Conservation (phyloP, 768 basidiomycete genomes). For the Mycena epipterygia region DNA sequence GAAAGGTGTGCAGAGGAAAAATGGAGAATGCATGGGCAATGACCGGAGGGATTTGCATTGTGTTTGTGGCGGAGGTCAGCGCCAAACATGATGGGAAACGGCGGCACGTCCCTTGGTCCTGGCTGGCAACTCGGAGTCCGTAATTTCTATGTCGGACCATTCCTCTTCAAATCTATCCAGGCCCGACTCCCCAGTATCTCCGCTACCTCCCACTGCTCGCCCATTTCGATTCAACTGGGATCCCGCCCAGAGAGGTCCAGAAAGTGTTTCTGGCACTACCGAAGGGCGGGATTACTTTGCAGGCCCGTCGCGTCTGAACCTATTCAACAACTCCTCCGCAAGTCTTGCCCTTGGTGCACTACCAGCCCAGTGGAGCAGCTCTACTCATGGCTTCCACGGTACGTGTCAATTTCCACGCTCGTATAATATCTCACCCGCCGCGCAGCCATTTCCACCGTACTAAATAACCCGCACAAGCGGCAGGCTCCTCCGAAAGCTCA, state of each 20-base stretch:
- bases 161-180: conserved; percentile 68
- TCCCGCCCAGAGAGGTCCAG: conserved; percentile 72
- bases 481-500: conserved; percentile 92
- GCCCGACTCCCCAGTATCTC: conserved; percentile 67
- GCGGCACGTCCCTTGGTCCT: not conserved
- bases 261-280: conserved; percentile 80
- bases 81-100: conserved; percentile 9
- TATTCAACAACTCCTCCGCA: conserved; percentile 64
- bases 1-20: conserved; percentile 72
- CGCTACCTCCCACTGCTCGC: conserved; percentile 61
- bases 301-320: conserved; percentile 61
- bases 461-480: conserved; percentile 89
- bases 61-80: not conserved
- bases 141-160: conserved; percentile 55
- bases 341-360: conserved; percentile 63
- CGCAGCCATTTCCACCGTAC: conserved; percentile 92
- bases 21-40: conserved; percentile 63
- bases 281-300: conserved; percentile 79
- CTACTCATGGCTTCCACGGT: conserved; percentile 93
- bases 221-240: conserved; percentile 88
- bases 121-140: conserved; percentile 15
- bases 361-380: conserved; percentile 82
- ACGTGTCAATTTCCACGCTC: conserved; percentile 40
- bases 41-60: conserved; percentile 49
- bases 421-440: conserved; percentile 2